Percentiles rank a stretch among this genome's conserved stretches.
Evolutionary conservation across 176 grass and related monocot genomes (phyloP).

Genomic region (Eragrostis nindensis): DNA sequence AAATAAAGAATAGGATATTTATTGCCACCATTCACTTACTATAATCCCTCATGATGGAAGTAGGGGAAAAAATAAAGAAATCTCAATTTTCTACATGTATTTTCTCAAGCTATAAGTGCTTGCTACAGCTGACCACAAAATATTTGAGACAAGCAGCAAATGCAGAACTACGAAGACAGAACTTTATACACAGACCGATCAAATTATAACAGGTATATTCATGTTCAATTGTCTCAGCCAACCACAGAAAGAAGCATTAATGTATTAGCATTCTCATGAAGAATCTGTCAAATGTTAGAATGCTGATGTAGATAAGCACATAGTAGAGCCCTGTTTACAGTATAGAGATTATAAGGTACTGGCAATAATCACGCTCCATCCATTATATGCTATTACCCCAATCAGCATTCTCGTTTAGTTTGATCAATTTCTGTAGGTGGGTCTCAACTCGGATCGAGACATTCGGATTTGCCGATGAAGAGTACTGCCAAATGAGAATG

Average conservation of each 20-base stretch:
- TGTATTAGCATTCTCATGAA: neutral
- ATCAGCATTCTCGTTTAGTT: too few relatives aligned
- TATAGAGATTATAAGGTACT: neutral
- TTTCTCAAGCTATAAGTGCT: neutral
- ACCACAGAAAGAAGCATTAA: neutral
- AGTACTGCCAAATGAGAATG: conserved; percentile 1
- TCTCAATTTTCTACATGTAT: neutral
- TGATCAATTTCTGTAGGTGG: too few relatives aligned
- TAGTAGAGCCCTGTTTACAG: neutral
- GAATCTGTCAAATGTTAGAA: neutral
- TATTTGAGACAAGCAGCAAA: conserved; percentile 1
- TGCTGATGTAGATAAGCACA: neutral
- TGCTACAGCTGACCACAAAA: conserved; percentile 2
- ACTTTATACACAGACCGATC: neutral
- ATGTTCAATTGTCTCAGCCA: neutral
- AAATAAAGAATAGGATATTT: conserved; percentile 1
- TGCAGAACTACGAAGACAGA: neutral
- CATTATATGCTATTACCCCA: neutral
- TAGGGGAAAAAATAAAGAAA: neutral
- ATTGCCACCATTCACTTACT: neutral
- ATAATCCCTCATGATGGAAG: neutral
- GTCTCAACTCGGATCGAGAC: too few relatives aligned
- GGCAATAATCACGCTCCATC: neutral
- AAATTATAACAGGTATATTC: neutral
- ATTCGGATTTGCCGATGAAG: too few relatives aligned